phyloP scores from a whole-genome alignment of 345 rosid genomes.

The Raphanus raphanistrum region DNA sequence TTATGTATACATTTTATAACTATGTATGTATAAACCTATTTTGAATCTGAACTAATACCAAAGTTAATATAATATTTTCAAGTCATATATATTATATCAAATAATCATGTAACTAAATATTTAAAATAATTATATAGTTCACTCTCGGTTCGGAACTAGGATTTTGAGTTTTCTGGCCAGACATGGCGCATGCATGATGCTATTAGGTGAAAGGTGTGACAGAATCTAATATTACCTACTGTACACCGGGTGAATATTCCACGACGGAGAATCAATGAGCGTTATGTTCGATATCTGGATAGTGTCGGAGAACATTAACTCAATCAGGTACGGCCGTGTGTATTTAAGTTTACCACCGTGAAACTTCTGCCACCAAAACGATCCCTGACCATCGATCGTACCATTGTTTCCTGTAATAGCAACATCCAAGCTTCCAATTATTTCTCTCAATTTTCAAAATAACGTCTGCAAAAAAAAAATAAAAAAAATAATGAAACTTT shows the following conservation, averaged over 20 bases:
- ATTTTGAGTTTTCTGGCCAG: too few species aligned
- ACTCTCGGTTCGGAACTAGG: too few species aligned
- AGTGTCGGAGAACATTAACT: slow-evolving; percentile 63
- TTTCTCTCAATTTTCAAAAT: neutral
- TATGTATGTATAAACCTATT: too few species aligned
- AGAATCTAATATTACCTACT: slow-evolving; percentile 55
- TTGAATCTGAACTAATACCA: too few species aligned
- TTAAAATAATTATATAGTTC: too few species aligned
- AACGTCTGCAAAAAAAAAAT: neutral
- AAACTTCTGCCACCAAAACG: slow-evolving; percentile 88
- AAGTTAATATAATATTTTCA: too few species aligned
- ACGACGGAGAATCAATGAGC: slow-evolving; percentile 79
- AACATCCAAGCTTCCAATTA: slow-evolving; percentile 13
- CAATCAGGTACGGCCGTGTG: slow-evolving; percentile 86
- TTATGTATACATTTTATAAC: too few species aligned
- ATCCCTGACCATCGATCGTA: slow-evolving; percentile 89
- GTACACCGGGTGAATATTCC: slow-evolving; percentile 94
- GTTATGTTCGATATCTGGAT: slow-evolving; percentile 86
- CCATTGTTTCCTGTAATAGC: slow-evolving; percentile 64
- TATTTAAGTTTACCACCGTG: slow-evolving; percentile 74
- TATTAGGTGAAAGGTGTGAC: neutral
- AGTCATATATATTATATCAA: too few species aligned
- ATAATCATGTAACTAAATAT: too few species aligned
- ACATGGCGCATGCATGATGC: too few species aligned
- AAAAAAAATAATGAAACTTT: neutral